Percentiles rank a stretch among this genome's conserved stretches.
These are phyloP conservation scores for Triticum dicoccoides DNA, from an alignment of 176 grass and related monocot species.

Conservation along the genomic window DNA sequence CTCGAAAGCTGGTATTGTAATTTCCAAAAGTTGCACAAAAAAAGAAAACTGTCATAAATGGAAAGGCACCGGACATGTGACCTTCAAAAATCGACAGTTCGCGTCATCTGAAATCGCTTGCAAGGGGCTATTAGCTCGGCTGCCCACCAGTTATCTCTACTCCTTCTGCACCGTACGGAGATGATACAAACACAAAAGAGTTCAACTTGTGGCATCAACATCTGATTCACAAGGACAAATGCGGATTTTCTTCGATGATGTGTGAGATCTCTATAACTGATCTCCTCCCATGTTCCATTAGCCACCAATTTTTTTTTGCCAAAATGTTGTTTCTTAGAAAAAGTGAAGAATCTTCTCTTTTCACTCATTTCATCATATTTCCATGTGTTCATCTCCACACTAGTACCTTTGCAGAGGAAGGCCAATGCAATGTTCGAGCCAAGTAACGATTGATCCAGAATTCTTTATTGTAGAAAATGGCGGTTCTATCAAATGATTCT, in stretches of 20 bases:
- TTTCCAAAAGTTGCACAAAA: too few relatives aligned
- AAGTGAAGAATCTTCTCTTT: background rate
- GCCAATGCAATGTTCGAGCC: background rate
- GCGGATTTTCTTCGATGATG: background rate
- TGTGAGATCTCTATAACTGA: background rate
- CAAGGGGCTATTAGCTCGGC: too few relatives aligned
- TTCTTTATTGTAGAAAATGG: background rate
- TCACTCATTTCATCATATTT: background rate
- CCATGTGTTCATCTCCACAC: background rate
- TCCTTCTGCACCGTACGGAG: background rate
- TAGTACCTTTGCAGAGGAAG: background rate
- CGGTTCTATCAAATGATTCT: background rate
- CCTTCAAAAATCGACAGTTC: too few relatives aligned
- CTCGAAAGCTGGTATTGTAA: too few relatives aligned
- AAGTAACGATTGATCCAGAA: background rate
- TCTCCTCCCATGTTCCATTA: background rate
- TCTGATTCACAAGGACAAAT: background rate
- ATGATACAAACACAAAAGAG: background rate
- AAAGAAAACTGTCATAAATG: too few relatives aligned
- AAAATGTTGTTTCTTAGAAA: background rate
- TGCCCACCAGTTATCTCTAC: too few relatives aligned
- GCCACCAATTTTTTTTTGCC: background rate
- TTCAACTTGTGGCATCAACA: background rate
- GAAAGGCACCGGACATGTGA: too few relatives aligned
- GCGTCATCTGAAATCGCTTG: too few relatives aligned